These are phyloP conservation scores for Hemileia vastatrix DNA, from an alignment of 1,284 basidiomycete genomes.

Conservation along the genomic window DNA sequence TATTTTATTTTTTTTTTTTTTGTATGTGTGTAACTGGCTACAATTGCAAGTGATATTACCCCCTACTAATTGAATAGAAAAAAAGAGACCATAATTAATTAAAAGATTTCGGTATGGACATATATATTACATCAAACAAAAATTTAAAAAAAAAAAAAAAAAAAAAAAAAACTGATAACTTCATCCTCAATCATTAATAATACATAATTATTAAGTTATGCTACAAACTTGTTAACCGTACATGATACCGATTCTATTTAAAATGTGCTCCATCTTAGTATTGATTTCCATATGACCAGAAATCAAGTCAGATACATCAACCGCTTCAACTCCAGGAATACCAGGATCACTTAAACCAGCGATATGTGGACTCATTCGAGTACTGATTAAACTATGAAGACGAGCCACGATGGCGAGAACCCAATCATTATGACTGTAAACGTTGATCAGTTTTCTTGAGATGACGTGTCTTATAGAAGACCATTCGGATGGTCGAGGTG, in stretches of 20 bases:
- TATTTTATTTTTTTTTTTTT: too few species aligned
- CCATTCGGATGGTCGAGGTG: slow-evolving; percentile 48
- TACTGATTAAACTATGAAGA: slow-evolving; percentile 49
- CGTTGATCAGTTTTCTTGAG: slow-evolving; percentile 50
- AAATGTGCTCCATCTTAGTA: slow-evolving; percentile 10
- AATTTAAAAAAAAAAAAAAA: too few species aligned
- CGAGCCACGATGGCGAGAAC: slow-evolving; percentile 51
- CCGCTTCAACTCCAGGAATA: slow-evolving; percentile 33
- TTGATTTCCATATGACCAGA: slow-evolving; percentile 34
- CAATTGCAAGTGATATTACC: too few species aligned
- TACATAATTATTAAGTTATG: too few species aligned
- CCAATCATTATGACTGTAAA: slow-evolving; percentile 48
- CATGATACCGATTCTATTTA: slow-evolving; percentile 14
- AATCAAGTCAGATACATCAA: slow-evolving; percentile 36
- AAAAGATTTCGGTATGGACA: too few species aligned
- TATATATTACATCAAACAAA: too few species aligned
- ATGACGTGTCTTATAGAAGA: slow-evolving; percentile 47
- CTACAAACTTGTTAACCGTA: too few species aligned
- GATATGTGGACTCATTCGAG: slow-evolving; percentile 32
- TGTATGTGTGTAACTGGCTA: too few species aligned
- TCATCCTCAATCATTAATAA: too few species aligned
- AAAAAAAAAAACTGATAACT: too few species aligned
- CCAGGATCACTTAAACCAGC: slow-evolving; percentile 29
- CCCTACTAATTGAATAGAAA: too few species aligned
- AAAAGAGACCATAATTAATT: too few species aligned